Conservation (phyloP, 805 yeast genomes). For the Tetrapisispora nanseiensis region DNA sequence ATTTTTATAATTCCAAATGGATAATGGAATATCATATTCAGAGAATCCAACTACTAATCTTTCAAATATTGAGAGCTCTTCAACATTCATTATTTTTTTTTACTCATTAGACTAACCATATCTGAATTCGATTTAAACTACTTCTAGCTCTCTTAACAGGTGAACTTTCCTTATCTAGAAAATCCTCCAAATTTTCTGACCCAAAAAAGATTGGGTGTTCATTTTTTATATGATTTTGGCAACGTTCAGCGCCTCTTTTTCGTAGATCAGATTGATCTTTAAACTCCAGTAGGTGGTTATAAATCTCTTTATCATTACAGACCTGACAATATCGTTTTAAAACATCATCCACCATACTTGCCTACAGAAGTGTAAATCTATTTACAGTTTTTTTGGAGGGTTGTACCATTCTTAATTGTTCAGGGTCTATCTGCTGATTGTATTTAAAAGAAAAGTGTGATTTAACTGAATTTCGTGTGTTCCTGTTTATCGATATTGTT, state of each 20-base stretch:
- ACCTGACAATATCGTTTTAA: neutral
- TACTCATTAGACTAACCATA: neutral
- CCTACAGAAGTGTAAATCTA: neutral
- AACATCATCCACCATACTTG: neutral
- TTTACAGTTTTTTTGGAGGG: neutral
- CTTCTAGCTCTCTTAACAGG: neutral
- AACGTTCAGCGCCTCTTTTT: neutral
- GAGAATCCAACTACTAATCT: no score
- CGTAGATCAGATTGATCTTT: neutral
- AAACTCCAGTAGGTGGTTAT: neutral
- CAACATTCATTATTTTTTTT: neutral
- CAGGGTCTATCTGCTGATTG: neutral
- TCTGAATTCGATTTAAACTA: neutral
- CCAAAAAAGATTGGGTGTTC: neutral
- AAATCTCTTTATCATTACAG: neutral
- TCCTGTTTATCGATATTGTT: no score
- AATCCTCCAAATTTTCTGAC: neutral
- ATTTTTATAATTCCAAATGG: neutral
- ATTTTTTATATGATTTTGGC: neutral
- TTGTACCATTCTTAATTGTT: neutral
- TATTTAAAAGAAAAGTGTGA: neutral
- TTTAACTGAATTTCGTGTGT: neutral
- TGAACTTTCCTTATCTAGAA: neutral
- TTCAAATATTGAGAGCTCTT: no score
- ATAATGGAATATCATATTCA: no score